Evolutionary conservation across 2,329 filamentous ascomycete species (phyloP).

Genomic region (Microdochium trichocladiopsis): DNA sequence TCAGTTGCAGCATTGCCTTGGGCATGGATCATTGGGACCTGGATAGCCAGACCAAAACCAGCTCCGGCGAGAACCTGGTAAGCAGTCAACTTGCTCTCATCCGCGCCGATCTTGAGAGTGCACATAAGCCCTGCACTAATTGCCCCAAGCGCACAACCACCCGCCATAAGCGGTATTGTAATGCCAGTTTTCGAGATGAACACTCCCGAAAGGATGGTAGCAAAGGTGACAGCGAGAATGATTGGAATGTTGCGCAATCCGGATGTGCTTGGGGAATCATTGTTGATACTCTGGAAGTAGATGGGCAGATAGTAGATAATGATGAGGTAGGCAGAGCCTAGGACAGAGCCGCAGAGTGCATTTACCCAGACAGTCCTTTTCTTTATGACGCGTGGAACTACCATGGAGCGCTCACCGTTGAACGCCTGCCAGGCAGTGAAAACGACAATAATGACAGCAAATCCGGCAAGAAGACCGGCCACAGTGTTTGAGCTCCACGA

Average conservation of each 20-base stretch:
- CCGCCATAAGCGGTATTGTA: slow-evolving; percentile 26
- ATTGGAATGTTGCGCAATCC: slow-evolving; percentile 27
- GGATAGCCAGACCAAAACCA: slow-evolving; percentile 21
- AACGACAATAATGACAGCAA: too few species aligned
- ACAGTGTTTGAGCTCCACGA: too few species aligned
- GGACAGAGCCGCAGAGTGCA: slow-evolving; percentile 15
- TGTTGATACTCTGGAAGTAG: slow-evolving; percentile 30
- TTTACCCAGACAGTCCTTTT: slow-evolving; percentile 22
- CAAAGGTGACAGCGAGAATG: slow-evolving; percentile 24
- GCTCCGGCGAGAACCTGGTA: slow-evolving; percentile 32
- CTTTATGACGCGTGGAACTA: too few species aligned
- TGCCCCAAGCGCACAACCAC: slow-evolving; percentile 22
- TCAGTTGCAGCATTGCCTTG: slow-evolving; percentile 12
- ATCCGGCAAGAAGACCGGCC: too few species aligned
- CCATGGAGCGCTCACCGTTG: too few species aligned
- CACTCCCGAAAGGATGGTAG: slow-evolving; percentile 16
- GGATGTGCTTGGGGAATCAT: slow-evolving; percentile 17
- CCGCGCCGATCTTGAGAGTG: slow-evolving; percentile 16
- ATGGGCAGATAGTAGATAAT: slow-evolving; percentile 29
- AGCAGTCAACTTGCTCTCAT: slow-evolving; percentile 29
- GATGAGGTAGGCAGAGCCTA: slow-evolving; percentile 22
- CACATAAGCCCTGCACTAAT: slow-evolving; percentile 22
- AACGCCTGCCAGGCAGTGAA: too few species aligned
- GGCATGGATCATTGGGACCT: slow-evolving; percentile 32
- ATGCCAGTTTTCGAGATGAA: slow-evolving; percentile 16